Base-by-base conservation (phyloP, 257 asterid species). In the Orobanche coerulescens region DNA sequence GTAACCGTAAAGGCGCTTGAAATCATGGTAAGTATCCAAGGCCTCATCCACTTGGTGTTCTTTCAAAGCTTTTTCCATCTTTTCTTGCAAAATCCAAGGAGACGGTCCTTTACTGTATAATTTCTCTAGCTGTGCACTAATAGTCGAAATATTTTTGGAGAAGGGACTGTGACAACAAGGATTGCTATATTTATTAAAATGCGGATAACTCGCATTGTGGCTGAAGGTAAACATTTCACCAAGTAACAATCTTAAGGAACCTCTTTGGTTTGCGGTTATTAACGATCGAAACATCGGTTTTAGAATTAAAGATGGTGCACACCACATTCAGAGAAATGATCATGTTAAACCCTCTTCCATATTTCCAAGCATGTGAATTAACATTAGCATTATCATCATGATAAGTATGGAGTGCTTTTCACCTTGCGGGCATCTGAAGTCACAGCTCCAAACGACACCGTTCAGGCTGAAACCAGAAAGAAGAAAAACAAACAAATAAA, bases 41-140 rank as follows among this genome's bases (percentile, higher is more conserved):
- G 95, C 94, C 61, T 83, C 83, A 22, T 75, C 81, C 71, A 88
- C 67, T 58, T 70, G 69, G 65, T 71, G 88, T 67, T 82, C 81
- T 64, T 71, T 81, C 84, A 92, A 60, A 70, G 81, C 82, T 30
- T 66, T 78, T 71, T 81, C 83, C 37, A 88, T 73, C 73, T 82
- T 84, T 40, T 68, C 81, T 55, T 73, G 70, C 78, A 88, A 66
- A 51, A 77, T 65, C 37, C 57, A 64, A 14, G 64, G 75, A 62
- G 88, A 56, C 10, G 80, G 61, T 28, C 73, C 78, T 71, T 72
- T 74, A 58, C 66, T 65, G 40, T 63, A 43, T 49, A 76, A 25
- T 20, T 70, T 76, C 54, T 73, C 88, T 14, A 65, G 69, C 39
- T 55, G 68, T 36, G 56, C 50, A 55, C 74, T 57, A 30, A 61